phyloP scores from a whole-genome alignment of 306 rosid species.

The Acacia crassicarpa region DNA sequence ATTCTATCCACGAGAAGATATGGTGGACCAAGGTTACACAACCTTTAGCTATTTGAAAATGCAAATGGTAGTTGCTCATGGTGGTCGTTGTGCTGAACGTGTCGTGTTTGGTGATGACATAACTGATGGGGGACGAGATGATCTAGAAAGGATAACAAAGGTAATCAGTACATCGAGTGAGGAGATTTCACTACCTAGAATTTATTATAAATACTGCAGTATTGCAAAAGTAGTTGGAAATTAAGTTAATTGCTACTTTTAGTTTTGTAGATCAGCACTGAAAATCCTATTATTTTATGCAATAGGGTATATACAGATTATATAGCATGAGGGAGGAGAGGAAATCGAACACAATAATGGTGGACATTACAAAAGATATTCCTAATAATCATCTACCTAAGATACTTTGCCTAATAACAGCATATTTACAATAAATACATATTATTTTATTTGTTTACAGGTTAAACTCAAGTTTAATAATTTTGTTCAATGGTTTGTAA shows the following conservation, averaged over 20 bases:
- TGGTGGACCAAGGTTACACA: conserved; percentile 95
- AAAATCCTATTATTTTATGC: neutral
- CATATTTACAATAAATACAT: neutral
- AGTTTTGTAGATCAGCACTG: neutral
- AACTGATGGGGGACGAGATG: conserved; percentile 94
- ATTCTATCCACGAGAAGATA: conserved; percentile 91
- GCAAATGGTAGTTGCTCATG: conserved; percentile 99
- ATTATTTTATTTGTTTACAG: neutral
- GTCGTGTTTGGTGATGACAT: conserved; percentile 77
- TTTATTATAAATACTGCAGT: conserved; percentile 5
- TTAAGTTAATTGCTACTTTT: conserved; percentile 7
- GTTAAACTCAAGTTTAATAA: neutral
- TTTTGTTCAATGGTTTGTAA: neutral
- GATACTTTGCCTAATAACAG: neutral
- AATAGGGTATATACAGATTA: neutral
- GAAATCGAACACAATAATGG: neutral
- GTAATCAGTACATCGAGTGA: conserved; percentile 33
- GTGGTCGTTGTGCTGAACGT: conserved; percentile 92
- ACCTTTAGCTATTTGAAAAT: conserved; percentile 94
- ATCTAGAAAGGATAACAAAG: conserved; percentile 93
- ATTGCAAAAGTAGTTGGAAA: neutral
- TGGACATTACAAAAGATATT: neutral
- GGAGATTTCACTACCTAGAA: conserved; percentile 11
- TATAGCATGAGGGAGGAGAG: neutral
- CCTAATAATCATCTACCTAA: neutral